Base-by-base conservation (phyloP, 306 rosid species). In the Lupinus albus region DNA sequence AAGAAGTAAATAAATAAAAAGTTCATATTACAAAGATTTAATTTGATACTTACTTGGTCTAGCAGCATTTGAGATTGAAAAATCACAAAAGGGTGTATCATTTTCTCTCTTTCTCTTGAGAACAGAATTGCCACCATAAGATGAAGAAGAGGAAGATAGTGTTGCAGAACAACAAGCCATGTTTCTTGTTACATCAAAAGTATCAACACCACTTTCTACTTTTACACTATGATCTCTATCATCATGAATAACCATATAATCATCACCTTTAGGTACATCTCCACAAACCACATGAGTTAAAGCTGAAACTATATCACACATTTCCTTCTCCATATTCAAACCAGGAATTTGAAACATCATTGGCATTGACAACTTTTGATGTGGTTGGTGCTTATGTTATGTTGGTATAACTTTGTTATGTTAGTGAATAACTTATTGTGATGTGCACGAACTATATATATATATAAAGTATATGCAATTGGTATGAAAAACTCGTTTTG, bases 251-350 rank as follows among this genome's bases (percentile, higher is more conserved):
- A 10, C 11, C 61, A 42, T n/a, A 66, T 11, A 25, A 25, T 6
- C 1, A 8, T 8, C 7, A 9, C 1, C 17, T 11, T 0, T 14
- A 2, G 77, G 74, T 1, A 49, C 59, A 1, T 72, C 74, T 16
- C 86, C 88, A 2, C 76, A 28, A 0, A 77, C 77, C 0, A 86
- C 88, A 6, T 56, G 78, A 0, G 84, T 79, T 55, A 86, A 41
- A 49, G 86, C 83, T 0, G 83, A 77, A 0, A 86, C 79, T 76
- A 86, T 83, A 2, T 65, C 83, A 4, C 78, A 61, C 84, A 81
- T 86, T 72, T 86, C 91, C 33, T 2, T 70, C 44, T 86, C 84
- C 41, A 78, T 76, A 39, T 65, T 54, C 1, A 77, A 0, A 17
- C 68, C 80, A 0, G 81, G 75, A 46, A 83, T 75, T 0, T 79